Evolutionary conservation across 2,329 filamentous ascomycete species (phyloP).

Genomic region (Ophiocordyceps sinensis): DNA sequence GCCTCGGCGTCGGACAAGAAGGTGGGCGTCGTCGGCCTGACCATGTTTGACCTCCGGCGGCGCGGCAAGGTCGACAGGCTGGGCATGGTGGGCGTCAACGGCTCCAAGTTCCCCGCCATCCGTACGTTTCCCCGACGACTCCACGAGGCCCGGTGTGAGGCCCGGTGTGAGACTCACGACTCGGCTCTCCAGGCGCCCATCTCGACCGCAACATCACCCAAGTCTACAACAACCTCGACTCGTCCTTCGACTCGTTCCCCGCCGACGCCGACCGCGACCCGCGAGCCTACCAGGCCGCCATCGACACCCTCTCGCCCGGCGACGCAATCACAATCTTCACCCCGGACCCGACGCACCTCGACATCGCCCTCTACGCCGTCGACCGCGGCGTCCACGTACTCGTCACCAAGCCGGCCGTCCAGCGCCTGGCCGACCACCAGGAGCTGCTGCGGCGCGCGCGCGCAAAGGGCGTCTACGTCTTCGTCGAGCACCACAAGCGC

Average conservation of each 20-base stretch:
- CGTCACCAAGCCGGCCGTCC: constrained; percentile 87
- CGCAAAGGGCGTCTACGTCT: constrained; percentile 72
- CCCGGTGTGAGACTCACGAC: no score
- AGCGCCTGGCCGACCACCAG: constrained; percentile 67
- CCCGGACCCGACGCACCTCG: constrained; percentile 82
- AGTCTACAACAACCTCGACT: constrained; percentile 80
- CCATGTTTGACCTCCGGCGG: constrained; percentile 75
- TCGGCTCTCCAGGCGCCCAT: constrained; percentile 59
- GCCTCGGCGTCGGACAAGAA: constrained; percentile 89
- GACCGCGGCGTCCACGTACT: constrained; percentile 79
- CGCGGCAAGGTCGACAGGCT: constrained; percentile 78
- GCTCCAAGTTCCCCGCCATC: constrained; percentile 82
- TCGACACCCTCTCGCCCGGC: constrained; percentile 66
- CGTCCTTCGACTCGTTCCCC: constrained; percentile 71
- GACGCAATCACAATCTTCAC: constrained; percentile 95
- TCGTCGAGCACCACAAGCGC: constrained; percentile 92
- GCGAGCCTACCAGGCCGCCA: constrained; percentile 76
- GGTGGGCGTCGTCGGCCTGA: constrained; percentile 82
- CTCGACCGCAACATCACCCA: constrained; percentile 75
- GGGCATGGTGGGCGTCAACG: constrained; percentile 81
- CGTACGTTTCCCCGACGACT: constrained; percentile 47
- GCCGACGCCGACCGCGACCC: constrained; percentile 59
- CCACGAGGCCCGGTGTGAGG: no score
- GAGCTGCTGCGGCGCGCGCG: constrained; percentile 57
- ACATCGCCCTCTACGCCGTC: constrained; percentile 85